Conservation (phyloP, 768 basidiomycete genomes). For the Trametes punicea region DNA sequence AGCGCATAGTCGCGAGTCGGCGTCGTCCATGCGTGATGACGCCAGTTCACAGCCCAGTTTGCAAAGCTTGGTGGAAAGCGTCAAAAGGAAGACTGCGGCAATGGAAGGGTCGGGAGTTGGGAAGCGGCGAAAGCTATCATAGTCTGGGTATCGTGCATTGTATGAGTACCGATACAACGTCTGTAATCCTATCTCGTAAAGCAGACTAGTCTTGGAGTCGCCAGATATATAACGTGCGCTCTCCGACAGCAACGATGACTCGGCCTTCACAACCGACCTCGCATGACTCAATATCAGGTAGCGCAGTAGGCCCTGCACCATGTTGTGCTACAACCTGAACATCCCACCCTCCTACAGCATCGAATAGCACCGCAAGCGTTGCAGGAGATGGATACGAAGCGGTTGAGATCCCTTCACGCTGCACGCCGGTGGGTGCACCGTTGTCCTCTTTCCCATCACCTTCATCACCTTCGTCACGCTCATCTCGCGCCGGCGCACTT, state of each 20-base stretch:
- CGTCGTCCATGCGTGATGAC: slow-evolving; percentile 6
- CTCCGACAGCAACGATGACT: slow-evolving; percentile 21
- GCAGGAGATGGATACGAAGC: slow-evolving; percentile 10
- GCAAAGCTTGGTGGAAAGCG: slow-evolving; percentile 73
- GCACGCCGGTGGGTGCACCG: slow-evolving; percentile 21
- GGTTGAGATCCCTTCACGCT: neutral
- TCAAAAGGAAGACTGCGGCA: slow-evolving; percentile 71
- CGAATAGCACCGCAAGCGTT: slow-evolving; percentile 15
- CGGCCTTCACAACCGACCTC: slow-evolving; percentile 24
- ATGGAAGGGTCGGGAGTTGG: slow-evolving; percentile 31
- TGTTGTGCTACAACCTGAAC: slow-evolving; percentile 15
- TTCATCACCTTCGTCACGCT: neutral
- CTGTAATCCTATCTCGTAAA: neutral
- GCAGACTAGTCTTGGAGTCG: slow-evolving; percentile 4
- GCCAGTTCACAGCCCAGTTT: slow-evolving; percentile 41
- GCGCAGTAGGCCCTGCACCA: neutral
- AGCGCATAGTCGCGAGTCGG: slow-evolving; percentile 3
- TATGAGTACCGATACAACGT: neutral
- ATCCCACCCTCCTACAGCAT: slow-evolving; percentile 25
- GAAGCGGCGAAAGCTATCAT: slow-evolving; percentile 38
- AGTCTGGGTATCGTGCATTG: neutral
- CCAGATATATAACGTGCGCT: slow-evolving; percentile 25
- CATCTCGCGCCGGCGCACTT: slow-evolving; percentile 3
- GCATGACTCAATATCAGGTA: slow-evolving; percentile 20
- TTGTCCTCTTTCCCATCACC: slow-evolving; percentile 6